Evolutionary conservation across 306 rosid species (phyloP), one percentile per base, ranked within the genome.

Genomic region (Astragalus membranaceus): DNA sequence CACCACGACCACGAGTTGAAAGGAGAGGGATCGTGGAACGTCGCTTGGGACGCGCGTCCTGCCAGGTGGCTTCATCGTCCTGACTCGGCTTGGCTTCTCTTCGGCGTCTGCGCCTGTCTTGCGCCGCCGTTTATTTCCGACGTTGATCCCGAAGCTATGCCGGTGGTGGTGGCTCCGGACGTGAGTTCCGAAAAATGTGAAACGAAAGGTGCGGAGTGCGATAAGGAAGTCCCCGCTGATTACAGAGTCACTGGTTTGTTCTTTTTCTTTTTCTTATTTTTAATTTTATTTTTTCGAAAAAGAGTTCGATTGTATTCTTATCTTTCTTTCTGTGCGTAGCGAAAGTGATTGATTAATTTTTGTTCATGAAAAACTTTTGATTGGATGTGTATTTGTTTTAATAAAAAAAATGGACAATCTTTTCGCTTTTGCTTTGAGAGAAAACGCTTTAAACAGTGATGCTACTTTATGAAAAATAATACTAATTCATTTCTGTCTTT

Each of bases 21-120:
- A 12, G 98, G 96, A 3, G 98, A 90, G 63, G 98, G 97, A 33
- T 93, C 97, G 4, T 93, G 98, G 98, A 93, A 93, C 62, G 98
- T 85, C 11, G 96, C 94, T 0, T 82, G 89, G 85, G 98, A 93
- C n/a, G 82, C 96, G 0, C 88, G 98, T 1, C 98, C 98, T 0
- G 96, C 97, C 0, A 84, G 98, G 35, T 93, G 98, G 98, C 97
- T 93, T 54, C 97, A 93, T 61, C 78, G 92, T 3, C 50, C 97
- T 0, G 96, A 93, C 74, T 88, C 98, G 0, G 98, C 88, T 1
- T 90, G 98, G 98, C 87, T 93, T 0, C 83, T 93, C 2, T 93
- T 93, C 48, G 98, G 98, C 6, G 98, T 90, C 33, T 87, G 98
- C 65, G 82, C 86, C 0, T 93, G 97, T 67, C 88, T 88, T 2